These are phyloP conservation scores for Trichoderma erinaceum DNA, from an alignment of 495 filamentous ascomycete species.

Conservation along the genomic window DNA sequence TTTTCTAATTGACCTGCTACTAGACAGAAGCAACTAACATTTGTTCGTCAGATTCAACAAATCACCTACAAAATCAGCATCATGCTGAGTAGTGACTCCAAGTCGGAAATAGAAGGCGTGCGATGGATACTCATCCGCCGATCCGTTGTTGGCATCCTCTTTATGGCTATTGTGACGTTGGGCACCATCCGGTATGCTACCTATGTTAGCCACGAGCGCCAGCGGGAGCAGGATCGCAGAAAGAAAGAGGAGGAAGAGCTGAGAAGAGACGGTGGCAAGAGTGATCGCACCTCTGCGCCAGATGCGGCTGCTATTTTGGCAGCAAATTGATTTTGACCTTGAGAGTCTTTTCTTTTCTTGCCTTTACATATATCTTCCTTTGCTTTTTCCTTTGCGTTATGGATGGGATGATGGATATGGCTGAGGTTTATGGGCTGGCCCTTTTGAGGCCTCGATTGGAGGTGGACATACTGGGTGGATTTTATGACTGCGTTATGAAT, in stretches of 20 bases:
- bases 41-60: conserved; percentile 63
- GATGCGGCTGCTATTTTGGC: conserved; percentile 43
- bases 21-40: conserved; percentile 21
- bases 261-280: conserved; percentile 28
- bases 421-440: not conserved
- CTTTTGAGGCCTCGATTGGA: not conserved
- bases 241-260: conserved; percentile 29
- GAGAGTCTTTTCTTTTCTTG: no score
- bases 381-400: not conserved
- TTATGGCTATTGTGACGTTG: conserved; percentile 45
- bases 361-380: not conserved
- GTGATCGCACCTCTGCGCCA: conserved; percentile 32
- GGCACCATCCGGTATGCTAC: conserved; percentile 44
- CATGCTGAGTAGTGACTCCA: conserved; percentile 73
- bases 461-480: not conserved
- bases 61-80: conserved; percentile 92
- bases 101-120: conserved; percentile 83
- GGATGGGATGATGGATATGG: not conserved
- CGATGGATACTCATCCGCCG: conserved; percentile 85
- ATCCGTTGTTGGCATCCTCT: conserved; percentile 72
- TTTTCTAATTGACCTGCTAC: conserved; percentile 10
- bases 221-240: conserved; percentile 33
- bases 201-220: conserved; percentile 37
- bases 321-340: conserved; percentile 29
- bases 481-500: not conserved